Evolutionary conservation across 2,329 filamentous ascomycete species (phyloP).

Genomic region (Gremmenia infestans): DNA sequence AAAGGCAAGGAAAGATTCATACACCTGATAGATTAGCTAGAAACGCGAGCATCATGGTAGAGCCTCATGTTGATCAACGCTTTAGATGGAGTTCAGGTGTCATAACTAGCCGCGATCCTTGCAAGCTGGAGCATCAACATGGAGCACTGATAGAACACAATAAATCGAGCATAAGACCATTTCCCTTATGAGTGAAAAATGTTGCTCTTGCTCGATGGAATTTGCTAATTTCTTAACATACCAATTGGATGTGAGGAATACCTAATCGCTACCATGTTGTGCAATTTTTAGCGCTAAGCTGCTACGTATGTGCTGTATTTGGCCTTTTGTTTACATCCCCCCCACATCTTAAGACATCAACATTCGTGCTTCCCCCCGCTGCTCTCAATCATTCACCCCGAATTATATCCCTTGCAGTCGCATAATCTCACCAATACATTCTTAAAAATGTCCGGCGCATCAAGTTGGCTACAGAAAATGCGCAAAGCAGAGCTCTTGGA

Average conservation of each 20-base stretch:
- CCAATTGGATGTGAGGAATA: not conserved
- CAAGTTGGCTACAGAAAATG: slow-evolving; percentile 74
- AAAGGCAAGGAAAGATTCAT: slow-evolving; percentile 67
- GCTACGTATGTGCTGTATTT: not conserved
- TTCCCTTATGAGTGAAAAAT: not conserved
- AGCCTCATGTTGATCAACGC: not conserved
- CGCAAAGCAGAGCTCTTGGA: slow-evolving; percentile 76
- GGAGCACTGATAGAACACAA: not conserved
- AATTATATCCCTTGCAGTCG: slow-evolving; percentile 31
- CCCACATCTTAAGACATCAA: slow-evolving; percentile 6
- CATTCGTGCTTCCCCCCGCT: slow-evolving; percentile 4
- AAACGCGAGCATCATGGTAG: not conserved
- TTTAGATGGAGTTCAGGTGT: not conserved
- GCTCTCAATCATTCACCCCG: slow-evolving; percentile 7
- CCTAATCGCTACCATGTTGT: not conserved
- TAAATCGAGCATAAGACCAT: not conserved
- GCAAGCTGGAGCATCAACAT: too few species aligned
- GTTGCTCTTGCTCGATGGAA: not conserved
- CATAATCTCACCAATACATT: slow-evolving; percentile 41
- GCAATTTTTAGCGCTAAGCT: not conserved
- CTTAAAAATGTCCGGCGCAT: slow-evolving; percentile 55
- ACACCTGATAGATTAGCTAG: slow-evolving; percentile 22
- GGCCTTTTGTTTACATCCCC: slow-evolving; percentile 7
- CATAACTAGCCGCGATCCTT: too few species aligned
- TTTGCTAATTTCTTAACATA: not conserved